Percentiles rank a stretch among this genome's conserved stretches.
These are phyloP conservation scores for Hygrophorus pudorinus DNA, from an alignment of 768 basidiomycete species.

Conservation along the genomic window DNA sequence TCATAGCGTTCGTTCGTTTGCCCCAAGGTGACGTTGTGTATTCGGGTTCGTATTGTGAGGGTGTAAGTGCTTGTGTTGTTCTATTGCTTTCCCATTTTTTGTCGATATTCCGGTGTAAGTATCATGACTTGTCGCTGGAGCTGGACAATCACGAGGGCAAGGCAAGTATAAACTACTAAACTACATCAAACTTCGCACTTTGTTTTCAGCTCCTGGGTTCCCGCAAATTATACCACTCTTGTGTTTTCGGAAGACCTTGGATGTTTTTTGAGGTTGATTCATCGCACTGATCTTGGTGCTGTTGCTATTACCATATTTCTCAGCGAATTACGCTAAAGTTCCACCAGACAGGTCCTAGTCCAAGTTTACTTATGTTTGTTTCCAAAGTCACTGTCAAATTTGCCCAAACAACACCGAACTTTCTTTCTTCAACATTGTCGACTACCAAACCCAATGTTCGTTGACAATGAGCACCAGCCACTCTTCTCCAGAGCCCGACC, in stretches of 20 bases:
- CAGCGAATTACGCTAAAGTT: too few relatives aligned
- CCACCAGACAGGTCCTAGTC: too few relatives aligned
- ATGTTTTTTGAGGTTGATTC: too few relatives aligned
- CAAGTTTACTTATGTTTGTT: background rate
- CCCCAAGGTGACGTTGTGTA: background rate
- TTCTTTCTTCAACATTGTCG: background rate
- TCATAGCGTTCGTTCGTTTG: background rate
- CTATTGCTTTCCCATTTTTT: background rate
- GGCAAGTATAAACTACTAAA: slow-evolving; percentile 6
- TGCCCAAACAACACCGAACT: background rate
- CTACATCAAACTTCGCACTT: too few relatives aligned
- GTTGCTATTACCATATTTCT: too few relatives aligned
- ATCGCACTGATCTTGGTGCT: too few relatives aligned
- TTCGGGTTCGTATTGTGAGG: slow-evolving; percentile 2
- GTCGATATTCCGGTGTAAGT: slow-evolving; percentile 5
- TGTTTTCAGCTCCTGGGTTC: too few relatives aligned
- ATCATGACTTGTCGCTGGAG: background rate
- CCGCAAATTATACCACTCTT: too few relatives aligned
- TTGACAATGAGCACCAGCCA: too few relatives aligned
- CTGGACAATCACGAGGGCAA: background rate
- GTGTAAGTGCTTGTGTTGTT: slow-evolving; percentile 5
- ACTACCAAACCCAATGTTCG: background rate
- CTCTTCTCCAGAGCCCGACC: too few relatives aligned
- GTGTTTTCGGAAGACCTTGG: too few relatives aligned
- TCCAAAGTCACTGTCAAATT: too few relatives aligned